These are phyloP conservation scores for Coemansia sp. DNA, from an alignment of 192 early-diverging fungal species.

Conservation along the genomic window DNA sequence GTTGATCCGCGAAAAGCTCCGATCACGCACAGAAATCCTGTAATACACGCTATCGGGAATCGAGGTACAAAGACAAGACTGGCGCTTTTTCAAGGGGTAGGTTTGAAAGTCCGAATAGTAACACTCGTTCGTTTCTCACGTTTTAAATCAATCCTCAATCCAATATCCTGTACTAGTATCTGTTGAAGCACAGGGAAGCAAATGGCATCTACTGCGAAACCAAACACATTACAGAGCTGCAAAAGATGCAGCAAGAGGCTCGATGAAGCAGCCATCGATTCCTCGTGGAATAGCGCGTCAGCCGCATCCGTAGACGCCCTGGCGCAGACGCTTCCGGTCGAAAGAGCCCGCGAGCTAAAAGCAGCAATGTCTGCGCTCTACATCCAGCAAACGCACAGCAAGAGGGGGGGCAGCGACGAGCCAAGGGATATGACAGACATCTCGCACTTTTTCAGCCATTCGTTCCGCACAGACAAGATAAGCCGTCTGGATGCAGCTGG, in stretches of 20 bases:
- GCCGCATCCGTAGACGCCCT: constrained; percentile 15
- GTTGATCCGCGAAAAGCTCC: too few relatives aligned
- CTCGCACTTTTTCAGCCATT: constrained; percentile 34
- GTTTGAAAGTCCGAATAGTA: neutral
- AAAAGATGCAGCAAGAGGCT: constrained; percentile 33
- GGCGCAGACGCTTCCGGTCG: constrained; percentile 27
- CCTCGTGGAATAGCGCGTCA: constrained; percentile 20
- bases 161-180: neutral
- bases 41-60: neutral
- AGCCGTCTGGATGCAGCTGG: neutral
- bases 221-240: constrained; percentile 10
- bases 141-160: neutral
- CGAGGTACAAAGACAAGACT: neutral
- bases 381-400: constrained; percentile 1
- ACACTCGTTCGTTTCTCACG: neutral
- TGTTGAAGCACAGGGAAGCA: neutral
- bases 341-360: constrained; percentile 21
- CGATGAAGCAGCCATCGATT: constrained; percentile 13
- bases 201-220: neutral
- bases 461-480: constrained; percentile 36
- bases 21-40: too few relatives aligned
- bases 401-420: neutral
- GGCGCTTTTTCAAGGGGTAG: neutral
- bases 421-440: constrained; percentile 11
- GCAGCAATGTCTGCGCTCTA: neutral